A percentile compares a stretch with the other conserved stretches of the same genome.
These are phyloP conservation scores for Singerocomus rubriflavus DNA, from an alignment of 1,284 basidiomycete species.

Conservation along the genomic window DNA sequence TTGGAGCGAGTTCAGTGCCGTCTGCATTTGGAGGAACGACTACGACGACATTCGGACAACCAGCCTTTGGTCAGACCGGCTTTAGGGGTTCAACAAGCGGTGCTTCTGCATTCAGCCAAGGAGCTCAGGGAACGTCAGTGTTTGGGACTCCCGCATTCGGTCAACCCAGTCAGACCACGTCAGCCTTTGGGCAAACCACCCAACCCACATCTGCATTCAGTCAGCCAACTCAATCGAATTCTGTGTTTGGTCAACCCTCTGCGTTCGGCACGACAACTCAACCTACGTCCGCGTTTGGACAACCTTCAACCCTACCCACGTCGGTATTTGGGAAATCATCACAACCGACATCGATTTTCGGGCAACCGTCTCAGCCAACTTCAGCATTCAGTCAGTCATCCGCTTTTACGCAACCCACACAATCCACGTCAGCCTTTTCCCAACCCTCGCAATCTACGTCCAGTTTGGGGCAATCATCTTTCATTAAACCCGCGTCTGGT, in stretches of 20 bases:
- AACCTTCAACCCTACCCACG: slow-evolving; percentile 26
- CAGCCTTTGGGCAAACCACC: slow-evolving; percentile 28
- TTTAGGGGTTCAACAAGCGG: slow-evolving; percentile 28
- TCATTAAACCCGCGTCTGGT: slow-evolving; percentile 30
- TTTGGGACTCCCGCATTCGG: slow-evolving; percentile 42
- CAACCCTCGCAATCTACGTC: slow-evolving; percentile 34
- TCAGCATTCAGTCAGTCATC: slow-evolving; percentile 31
- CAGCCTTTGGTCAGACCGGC: slow-evolving; percentile 36
- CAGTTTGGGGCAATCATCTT: slow-evolving; percentile 36
- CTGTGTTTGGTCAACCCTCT: slow-evolving; percentile 44
- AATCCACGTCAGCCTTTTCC: slow-evolving; percentile 39
- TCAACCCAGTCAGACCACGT: slow-evolving; percentile 24
- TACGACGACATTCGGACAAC: slow-evolving; percentile 33
- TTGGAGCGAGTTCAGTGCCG: slow-evolving; percentile 14
- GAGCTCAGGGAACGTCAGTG: slow-evolving; percentile 33
- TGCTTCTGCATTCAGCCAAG: slow-evolving; percentile 36
- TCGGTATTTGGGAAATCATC: slow-evolving; percentile 36
- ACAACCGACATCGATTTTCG: slow-evolving; percentile 33
- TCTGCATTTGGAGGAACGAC: slow-evolving; percentile 36
- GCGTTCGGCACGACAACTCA: slow-evolving; percentile 38
- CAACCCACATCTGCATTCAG: slow-evolving; percentile 42
- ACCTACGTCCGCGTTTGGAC: slow-evolving; percentile 37
- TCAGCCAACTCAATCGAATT: slow-evolving; percentile 25
- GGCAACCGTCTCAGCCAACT: slow-evolving; percentile 23
- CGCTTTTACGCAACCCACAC: too few species aligned